A percentile compares a stretch with the other conserved stretches of the same genome.
phyloP scores from a whole-genome alignment of 345 rosid species.

The Populus davidiana region DNA sequence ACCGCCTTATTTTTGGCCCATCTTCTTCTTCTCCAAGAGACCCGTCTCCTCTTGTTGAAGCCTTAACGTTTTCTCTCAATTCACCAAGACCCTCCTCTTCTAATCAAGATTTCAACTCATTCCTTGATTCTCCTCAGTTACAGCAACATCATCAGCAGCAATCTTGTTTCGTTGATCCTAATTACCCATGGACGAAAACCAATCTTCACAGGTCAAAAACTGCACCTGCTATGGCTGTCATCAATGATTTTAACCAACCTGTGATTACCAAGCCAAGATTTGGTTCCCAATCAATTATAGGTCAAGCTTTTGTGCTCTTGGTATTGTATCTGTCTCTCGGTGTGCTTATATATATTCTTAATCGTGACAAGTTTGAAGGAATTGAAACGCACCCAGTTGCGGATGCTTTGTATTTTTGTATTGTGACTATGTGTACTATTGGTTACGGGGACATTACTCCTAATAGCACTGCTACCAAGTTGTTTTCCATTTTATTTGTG shows the following conservation, averaged over 20 bases:
- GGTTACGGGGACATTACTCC: constrained; percentile 94
- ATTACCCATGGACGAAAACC: constrained; percentile 22
- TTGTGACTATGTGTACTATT: constrained; percentile 93
- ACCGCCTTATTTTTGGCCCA: constrained; percentile 68
- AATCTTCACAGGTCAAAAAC: constrained; percentile 73
- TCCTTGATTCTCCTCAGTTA: constrained; percentile 12
- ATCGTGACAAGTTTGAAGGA: constrained; percentile 47
- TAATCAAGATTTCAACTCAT: constrained; percentile 5
- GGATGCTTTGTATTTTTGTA: constrained; percentile 84
- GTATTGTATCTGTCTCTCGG: constrained; percentile 62
- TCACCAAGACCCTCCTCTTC: constrained; percentile 33
- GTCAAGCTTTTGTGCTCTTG: constrained; percentile 52
- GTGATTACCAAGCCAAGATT: constrained; percentile 41
- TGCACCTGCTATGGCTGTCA: constrained; percentile 78
- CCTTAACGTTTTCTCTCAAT: constrained; percentile 40
- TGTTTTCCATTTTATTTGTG: constrained; percentile 82
- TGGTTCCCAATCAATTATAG: constrained; percentile 52
- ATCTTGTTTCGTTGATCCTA: constrained; percentile 39
- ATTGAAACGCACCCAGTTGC: constrained; percentile 76
- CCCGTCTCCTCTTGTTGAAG: constrained; percentile 46
- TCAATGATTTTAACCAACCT: constrained; percentile 42
- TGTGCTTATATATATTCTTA: constrained; percentile 61
- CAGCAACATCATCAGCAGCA: constrained; percentile 20
- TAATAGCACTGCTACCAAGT: constrained; percentile 49
- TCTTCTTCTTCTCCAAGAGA: constrained; percentile 35